Evolutionary conservation across 2,329 filamentous ascomycete species (phyloP).

Genomic region (Orbilia blumenaviensis): DNA sequence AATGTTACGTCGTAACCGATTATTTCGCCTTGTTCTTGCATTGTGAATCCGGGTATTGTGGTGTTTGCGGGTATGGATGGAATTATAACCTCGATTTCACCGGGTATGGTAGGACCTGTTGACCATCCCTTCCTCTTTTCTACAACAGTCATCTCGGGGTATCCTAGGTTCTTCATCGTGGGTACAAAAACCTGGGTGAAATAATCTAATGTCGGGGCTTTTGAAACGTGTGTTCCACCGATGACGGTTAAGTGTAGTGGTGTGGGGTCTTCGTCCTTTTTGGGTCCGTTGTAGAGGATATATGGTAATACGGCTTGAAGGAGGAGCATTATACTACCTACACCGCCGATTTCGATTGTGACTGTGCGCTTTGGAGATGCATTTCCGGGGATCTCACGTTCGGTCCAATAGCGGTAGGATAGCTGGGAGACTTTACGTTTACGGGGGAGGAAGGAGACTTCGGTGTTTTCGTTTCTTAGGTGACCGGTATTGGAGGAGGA

Average conservation of each 20-base stretch:
- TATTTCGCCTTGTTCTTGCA: constrained; percentile 60
- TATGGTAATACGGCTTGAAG: constrained; percentile 71
- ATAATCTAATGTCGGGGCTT: constrained; percentile 70
- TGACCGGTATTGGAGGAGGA: constrained; percentile 62
- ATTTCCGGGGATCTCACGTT: constrained; percentile 60
- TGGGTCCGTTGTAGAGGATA: constrained; percentile 62
- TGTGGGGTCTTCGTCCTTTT: constrained; percentile 15
- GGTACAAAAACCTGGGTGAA: constrained; percentile 71
- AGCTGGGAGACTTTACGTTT: constrained; percentile 7
- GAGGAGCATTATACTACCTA: constrained; percentile 68
- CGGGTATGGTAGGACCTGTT: constrained; percentile 61
- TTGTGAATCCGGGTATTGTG: constrained; percentile 60
- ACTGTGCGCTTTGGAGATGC: constrained; percentile 37
- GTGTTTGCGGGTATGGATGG: constrained; percentile 61
- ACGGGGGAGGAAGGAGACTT: constrained; percentile 60
- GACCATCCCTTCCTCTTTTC: constrained; percentile 66
- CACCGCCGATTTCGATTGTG: constrained; percentile 64
- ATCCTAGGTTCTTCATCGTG: constrained; percentile 62
- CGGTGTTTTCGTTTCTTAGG: constrained; percentile 65
- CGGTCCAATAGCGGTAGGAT: constrained; percentile 49
- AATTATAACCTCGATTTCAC: constrained; percentile 65
- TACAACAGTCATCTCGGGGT: constrained; percentile 31
- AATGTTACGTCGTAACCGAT: constrained; percentile 66
- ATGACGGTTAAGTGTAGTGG: constrained; percentile 66
- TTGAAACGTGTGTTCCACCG: constrained; percentile 70